Percentiles rank a stretch among this genome's conserved stretches.
These are phyloP conservation scores for Ogataea chonburiensis DNA, from an alignment of 805 yeast species.

Conservation along the genomic window DNA sequence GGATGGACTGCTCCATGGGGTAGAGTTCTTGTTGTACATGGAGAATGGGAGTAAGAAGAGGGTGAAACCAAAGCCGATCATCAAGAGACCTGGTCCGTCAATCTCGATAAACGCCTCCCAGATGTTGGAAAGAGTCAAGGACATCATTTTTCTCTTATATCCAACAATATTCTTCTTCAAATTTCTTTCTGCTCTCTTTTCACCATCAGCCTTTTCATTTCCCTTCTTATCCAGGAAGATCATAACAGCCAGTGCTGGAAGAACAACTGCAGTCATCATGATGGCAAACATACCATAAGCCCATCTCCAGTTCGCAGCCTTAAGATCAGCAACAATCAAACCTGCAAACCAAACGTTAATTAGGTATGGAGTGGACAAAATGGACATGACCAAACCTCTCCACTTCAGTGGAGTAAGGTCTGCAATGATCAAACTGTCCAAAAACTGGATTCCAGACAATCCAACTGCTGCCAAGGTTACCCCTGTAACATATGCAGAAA, in stretches of 20 bases:
- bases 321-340: conserved; percentile 34
- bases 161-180: too few relatives aligned
- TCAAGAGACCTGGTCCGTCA: conserved; percentile 39
- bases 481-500: conserved; percentile 29
- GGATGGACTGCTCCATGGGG: conserved; percentile 38
- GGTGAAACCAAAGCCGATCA: conserved; percentile 42
- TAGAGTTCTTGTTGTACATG: conserved; percentile 31
- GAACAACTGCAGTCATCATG: conserved; percentile 38
- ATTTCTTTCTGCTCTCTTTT: too few relatives aligned
- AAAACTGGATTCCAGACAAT: conserved; percentile 22
- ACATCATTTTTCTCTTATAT: too few relatives aligned
- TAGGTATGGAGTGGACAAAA: conserved; percentile 38
- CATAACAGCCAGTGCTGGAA: conserved; percentile 37
- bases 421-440: conserved; percentile 24
- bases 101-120: conserved; percentile 32
- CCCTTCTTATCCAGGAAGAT: conserved; percentile 35
- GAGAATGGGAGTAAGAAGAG: conserved; percentile 41
- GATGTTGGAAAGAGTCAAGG: too few relatives aligned
- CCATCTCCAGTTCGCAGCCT: conserved; percentile 45
- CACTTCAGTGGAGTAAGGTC: conserved; percentile 30
- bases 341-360: conserved; percentile 44
- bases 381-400: conserved; percentile 25
- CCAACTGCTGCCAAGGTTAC: conserved; percentile 25
- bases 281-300: conserved; percentile 51
- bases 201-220: too few relatives aligned